These are phyloP conservation scores for Teratosphaeria pseudoeucalypti DNA, from an alignment of 2,329 filamentous ascomycete species.

Conservation along the genomic window DNA sequence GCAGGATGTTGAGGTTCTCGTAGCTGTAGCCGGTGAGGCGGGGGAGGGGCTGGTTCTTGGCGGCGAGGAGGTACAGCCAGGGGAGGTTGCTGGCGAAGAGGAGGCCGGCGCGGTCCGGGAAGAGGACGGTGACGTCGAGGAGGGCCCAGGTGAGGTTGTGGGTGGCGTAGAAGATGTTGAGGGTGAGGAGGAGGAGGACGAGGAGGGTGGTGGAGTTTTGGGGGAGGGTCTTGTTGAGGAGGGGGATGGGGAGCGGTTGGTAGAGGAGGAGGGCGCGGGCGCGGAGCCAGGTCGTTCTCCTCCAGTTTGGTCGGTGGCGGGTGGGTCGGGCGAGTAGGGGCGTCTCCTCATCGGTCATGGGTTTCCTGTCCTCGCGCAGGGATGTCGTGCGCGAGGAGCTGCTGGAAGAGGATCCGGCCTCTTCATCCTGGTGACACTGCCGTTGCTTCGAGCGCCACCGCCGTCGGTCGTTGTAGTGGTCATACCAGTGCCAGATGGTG, in stretches of 20 bases:
- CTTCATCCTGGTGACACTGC: neutral
- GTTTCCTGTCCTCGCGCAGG: neutral
- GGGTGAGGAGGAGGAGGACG: conserved; percentile 39
- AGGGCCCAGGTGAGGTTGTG: conserved; percentile 33
- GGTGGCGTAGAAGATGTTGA: conserved; percentile 51
- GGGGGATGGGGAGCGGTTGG: conserved; percentile 47
- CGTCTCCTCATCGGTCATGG: neutral
- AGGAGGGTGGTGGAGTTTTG: conserved; percentile 47
- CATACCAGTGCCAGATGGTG: conserved; percentile 28
- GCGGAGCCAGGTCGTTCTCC: conserved; percentile 2
- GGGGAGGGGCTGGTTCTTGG: conserved; percentile 56
- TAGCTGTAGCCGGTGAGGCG: conserved; percentile 54
- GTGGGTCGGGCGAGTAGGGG: neutral
- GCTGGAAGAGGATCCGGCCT: conserved; percentile 17
- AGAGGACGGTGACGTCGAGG: conserved; percentile 42
- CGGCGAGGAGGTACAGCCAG: conserved; percentile 51
- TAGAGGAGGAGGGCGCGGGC: conserved; percentile 36
- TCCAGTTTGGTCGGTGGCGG: conserved; percentile 21
- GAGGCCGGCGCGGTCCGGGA: conserved; percentile 48
- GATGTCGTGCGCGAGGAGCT: neutral
- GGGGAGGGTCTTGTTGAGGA: conserved; percentile 47
- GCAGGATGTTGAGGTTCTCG: conserved; percentile 55
- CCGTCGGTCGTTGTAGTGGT: conserved; percentile 14
- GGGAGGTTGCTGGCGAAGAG: conserved; percentile 43
- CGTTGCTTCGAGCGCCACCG: neutral